Percentiles rank a stretch among this genome's conserved stretches.
phyloP scores from a whole-genome alignment of 192 early-diverging fungal species.

The Jimgerdemannia flammicorona region DNA sequence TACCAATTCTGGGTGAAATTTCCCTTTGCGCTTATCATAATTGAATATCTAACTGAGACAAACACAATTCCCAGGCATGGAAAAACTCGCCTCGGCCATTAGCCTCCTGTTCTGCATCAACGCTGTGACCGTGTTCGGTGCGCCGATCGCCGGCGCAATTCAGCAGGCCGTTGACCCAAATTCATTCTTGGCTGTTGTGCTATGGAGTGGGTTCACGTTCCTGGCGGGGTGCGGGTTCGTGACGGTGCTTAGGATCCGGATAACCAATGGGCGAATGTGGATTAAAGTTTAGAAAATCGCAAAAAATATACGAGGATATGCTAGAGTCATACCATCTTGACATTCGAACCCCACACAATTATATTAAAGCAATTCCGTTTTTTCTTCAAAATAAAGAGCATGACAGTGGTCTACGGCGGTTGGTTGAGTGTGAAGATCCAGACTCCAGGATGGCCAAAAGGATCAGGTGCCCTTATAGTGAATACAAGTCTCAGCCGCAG shows the following conservation, averaged over 20 bases:
- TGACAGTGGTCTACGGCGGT: too few relatives aligned
- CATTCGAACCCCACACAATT: too few relatives aligned
- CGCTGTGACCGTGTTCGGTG: conserved; percentile 20
- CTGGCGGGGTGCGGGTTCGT: conserved; percentile 32
- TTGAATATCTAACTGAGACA: neutral
- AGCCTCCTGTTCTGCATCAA: conserved; percentile 2
- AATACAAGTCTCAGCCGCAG: too few relatives aligned
- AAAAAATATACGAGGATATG: neutral
- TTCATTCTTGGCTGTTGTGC: conserved; percentile 30
- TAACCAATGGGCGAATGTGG: conserved; percentile 1
- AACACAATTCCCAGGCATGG: conserved; percentile 3
- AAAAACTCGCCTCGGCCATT: neutral
- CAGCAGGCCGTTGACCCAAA: conserved; percentile 20
- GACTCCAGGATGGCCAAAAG: too few relatives aligned
- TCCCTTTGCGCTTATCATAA: too few relatives aligned
- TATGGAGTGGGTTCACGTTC: conserved; percentile 38
- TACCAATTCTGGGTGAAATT: conserved; percentile 28
- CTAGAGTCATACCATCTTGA: too few relatives aligned
- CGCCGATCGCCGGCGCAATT: conserved; percentile 26
- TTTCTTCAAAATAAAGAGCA: too few relatives aligned
- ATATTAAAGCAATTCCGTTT: too few relatives aligned
- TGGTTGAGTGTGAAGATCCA: too few relatives aligned
- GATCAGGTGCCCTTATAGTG: too few relatives aligned
- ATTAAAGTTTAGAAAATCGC: neutral
- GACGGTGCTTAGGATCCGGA: conserved; percentile 24